Evolutionary conservation across 73 alveolate species (phyloP).

Genomic region (Paramecium biaurelia): DNA sequence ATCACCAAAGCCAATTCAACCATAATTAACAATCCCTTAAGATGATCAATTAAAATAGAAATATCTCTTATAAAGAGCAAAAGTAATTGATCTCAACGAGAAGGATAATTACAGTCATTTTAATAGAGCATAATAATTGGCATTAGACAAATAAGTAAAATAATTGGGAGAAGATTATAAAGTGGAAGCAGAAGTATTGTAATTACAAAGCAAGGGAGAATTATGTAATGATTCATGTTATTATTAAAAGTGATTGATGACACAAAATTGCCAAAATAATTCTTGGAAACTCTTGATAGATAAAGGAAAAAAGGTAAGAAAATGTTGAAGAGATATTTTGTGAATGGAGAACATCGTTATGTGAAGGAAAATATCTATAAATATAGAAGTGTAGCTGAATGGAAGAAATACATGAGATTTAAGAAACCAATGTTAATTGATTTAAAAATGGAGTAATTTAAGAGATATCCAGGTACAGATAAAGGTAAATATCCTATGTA

Average conservation of each 20-base stretch:
- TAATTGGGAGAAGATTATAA: not conserved
- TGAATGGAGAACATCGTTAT: not conserved
- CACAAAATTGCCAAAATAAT: not conserved
- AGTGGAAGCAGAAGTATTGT: not conserved
- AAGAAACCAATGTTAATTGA: not conserved
- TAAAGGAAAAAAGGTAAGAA: not conserved
- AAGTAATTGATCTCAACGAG: not conserved
- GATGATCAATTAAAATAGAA: conserved; percentile 9
- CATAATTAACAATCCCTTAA: not conserved
- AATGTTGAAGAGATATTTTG: not conserved
- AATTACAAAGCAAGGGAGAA: not conserved
- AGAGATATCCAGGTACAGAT: conserved; percentile 14
- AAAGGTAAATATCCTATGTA: not conserved
- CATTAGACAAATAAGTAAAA: not conserved
- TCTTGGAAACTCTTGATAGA: not conserved
- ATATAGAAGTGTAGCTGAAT: not conserved
- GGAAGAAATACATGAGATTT: not conserved
- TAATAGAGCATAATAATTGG: conserved; percentile 22
- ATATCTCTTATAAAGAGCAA: not conserved
- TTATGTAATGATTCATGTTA: not conserved
- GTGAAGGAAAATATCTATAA: not conserved
- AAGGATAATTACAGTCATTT: not conserved
- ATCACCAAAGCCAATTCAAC: not conserved
- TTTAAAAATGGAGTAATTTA: not conserved
- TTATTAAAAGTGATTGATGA: not conserved